These are phyloP conservation scores for Globisporangium irregulare DNA, from an alignment of 352 stramenopile species.

Conservation along the genomic window DNA sequence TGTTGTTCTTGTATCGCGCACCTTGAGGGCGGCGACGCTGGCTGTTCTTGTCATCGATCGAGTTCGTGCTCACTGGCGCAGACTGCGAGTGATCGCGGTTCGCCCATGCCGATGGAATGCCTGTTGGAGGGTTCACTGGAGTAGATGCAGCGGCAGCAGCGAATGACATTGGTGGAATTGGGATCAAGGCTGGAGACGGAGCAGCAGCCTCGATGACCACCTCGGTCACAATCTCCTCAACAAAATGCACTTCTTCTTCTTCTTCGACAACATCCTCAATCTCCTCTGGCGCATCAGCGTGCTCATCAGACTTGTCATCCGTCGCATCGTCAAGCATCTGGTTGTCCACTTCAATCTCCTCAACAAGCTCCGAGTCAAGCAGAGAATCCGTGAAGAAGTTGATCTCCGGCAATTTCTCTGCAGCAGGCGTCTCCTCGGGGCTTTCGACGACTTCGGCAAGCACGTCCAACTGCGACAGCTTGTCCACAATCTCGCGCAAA, in stretches of 20 bases:
- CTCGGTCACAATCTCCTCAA: constrained; percentile 6
- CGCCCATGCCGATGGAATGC: constrained; percentile 21
- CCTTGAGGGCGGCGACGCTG: constrained; percentile 35
- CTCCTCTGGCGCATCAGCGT: constrained; percentile 18
- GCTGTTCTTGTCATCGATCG: constrained; percentile 23
- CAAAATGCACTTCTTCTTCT: constrained; percentile 8
- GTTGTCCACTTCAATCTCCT: constrained; percentile 7
- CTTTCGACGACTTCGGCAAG: constrained; percentile 17
- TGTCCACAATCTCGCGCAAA: constrained; percentile 55
- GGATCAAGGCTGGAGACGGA: constrained; percentile 21
- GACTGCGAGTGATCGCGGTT: constrained; percentile 26
- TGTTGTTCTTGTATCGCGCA: constrained; percentile 32
- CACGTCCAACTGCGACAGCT: constrained; percentile 31
- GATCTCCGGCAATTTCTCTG: constrained; percentile 60
- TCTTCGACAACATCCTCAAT: constrained; percentile 13
- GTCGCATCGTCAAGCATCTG: constrained; percentile 14
- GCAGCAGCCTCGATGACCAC: constrained; percentile 13
- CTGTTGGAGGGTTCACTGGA: background rate
- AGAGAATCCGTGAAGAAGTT: constrained; percentile 87
- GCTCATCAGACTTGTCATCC: constrained; percentile 23
- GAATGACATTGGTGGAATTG: constrained; percentile 50
- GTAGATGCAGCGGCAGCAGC: constrained; percentile 29
- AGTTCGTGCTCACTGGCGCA: constrained; percentile 15
- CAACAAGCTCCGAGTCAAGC: constrained; percentile 27
- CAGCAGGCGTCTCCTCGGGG: constrained; percentile 18